Evolutionary conservation across 2,329 filamentous ascomycete species (phyloP).

Genomic region (Hymenoscyphus albidus): DNA sequence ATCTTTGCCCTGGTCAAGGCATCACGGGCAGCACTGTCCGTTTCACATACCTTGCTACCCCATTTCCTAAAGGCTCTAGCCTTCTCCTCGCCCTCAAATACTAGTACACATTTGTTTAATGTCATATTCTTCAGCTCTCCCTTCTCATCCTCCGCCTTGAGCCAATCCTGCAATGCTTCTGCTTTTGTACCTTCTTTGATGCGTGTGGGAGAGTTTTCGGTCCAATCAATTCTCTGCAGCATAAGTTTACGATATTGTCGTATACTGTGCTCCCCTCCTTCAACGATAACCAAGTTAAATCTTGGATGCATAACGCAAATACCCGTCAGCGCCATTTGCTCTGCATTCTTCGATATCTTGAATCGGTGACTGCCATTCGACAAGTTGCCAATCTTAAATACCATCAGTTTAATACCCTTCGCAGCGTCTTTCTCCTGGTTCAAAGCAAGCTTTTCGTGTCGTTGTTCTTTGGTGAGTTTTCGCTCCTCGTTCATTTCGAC

Average conservation of each 20-base stretch:
- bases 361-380: constrained; percentile 90
- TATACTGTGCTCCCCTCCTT: constrained; percentile 81
- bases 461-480: constrained; percentile 83
- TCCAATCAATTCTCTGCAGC: constrained; percentile 92
- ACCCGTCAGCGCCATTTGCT: constrained; percentile 81
- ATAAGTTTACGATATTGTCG: constrained; percentile 88
- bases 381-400: constrained; percentile 87
- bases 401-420: constrained; percentile 79
- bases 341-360: constrained; percentile 88
- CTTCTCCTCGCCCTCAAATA: constrained; percentile 91
- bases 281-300: constrained; percentile 85
- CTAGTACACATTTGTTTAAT: constrained; percentile 72
- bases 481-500: constrained; percentile 75
- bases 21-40: constrained; percentile 83
- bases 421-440: constrained; percentile 87
- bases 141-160: constrained; percentile 72
- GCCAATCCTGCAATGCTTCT: constrained; percentile 66
- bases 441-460: constrained; percentile 72
- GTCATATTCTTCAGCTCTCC: constrained; percentile 79
- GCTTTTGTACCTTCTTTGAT: constrained; percentile 59
- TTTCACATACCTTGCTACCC: constrained; percentile 87
- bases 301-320: constrained; percentile 89
- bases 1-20: constrained; percentile 76
- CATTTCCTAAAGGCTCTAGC: constrained; percentile 78
- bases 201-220: constrained; percentile 73